These are phyloP conservation scores for Deuterostichococcus epilithicus DNA, from an alignment of 139 green algal species.

Conservation along the genomic window DNA sequence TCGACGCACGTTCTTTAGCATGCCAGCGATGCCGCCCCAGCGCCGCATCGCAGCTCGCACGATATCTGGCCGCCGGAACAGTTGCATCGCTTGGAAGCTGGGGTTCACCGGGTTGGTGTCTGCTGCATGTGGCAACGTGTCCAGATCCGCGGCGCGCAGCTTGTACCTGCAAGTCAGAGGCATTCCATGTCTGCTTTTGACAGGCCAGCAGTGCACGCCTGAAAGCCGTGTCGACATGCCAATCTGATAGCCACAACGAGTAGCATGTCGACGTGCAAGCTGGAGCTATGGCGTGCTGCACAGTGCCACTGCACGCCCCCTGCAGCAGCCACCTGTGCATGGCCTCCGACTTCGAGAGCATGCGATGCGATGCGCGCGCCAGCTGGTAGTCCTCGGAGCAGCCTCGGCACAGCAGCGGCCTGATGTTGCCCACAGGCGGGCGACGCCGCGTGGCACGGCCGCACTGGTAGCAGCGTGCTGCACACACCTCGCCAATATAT, in stretches of 20 bases:
- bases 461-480: not conserved
- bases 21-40: not conserved
- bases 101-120: constrained; percentile 20
- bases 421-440: not conserved
- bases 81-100: constrained; percentile 9
- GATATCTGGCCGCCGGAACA: constrained; percentile 1
- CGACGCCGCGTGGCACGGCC: too few relatives aligned
- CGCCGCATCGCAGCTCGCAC: not conserved
- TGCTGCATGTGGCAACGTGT: constrained; percentile 6
- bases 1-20: not conserved
- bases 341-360: not conserved
- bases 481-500: too few relatives aligned
- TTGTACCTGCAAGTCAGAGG: not conserved
- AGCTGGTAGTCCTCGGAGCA: constrained; percentile 5
- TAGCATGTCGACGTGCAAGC: too few relatives aligned
- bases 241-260: too few relatives aligned
- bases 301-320: too few relatives aligned
- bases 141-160: constrained; percentile 13
- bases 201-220: too few relatives aligned
- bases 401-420: constrained; percentile 2
- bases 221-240: too few relatives aligned
- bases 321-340: not conserved
- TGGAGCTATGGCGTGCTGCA: too few relatives aligned
- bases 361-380: constrained; percentile 4
- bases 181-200: too few relatives aligned